phyloP scores from a whole-genome alignment of 495 filamentous ascomycete species.

The Aspergillus biplanus region DNA sequence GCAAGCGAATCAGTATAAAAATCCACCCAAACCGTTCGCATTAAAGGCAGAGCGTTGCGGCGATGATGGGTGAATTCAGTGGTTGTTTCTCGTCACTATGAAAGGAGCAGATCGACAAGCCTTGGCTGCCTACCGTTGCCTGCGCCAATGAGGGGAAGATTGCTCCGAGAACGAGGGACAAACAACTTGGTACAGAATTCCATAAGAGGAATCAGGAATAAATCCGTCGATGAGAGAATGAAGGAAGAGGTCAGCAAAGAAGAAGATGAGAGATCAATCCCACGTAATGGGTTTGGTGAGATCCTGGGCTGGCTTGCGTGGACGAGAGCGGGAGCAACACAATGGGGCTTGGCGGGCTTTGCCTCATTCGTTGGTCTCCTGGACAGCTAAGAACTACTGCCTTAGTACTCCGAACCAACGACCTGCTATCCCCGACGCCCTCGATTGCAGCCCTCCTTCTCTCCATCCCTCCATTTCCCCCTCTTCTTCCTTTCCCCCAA shows the following conservation, averaged over 20 bases:
- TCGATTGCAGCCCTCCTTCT: conserved; percentile 3
- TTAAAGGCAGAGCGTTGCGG: conserved; percentile 20
- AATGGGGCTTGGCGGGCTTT: conserved; percentile 28
- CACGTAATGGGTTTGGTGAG: conserved; percentile 9
- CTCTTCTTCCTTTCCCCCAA: conserved; percentile 3
- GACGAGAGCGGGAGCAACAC: conserved; percentile 22
- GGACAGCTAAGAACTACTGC: conserved; percentile 4
- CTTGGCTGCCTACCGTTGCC: conserved; percentile 1
- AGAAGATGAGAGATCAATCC: conserved; percentile 3
- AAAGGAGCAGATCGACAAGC: conserved; percentile 10
- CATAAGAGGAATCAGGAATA: conserved; percentile 14
- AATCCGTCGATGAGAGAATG: neutral
- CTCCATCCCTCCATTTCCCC: neutral
- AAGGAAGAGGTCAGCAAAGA: conserved; percentile 8
- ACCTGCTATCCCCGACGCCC: neutral
- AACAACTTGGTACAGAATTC: conserved; percentile 11
- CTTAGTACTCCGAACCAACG: neutral
- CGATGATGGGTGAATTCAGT: conserved; percentile 21
- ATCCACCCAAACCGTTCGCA: conserved; percentile 24
- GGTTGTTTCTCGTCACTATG: conserved; percentile 21
- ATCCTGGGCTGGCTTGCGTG: conserved; percentile 28
- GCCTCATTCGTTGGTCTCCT: conserved; percentile 18
- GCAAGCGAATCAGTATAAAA: neutral
- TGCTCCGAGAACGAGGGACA: conserved; percentile 18
- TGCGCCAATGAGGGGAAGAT: conserved; percentile 12